phyloP scores from a whole-genome alignment of 768 basidiomycete genomes.

The Trametes coccinea region DNA sequence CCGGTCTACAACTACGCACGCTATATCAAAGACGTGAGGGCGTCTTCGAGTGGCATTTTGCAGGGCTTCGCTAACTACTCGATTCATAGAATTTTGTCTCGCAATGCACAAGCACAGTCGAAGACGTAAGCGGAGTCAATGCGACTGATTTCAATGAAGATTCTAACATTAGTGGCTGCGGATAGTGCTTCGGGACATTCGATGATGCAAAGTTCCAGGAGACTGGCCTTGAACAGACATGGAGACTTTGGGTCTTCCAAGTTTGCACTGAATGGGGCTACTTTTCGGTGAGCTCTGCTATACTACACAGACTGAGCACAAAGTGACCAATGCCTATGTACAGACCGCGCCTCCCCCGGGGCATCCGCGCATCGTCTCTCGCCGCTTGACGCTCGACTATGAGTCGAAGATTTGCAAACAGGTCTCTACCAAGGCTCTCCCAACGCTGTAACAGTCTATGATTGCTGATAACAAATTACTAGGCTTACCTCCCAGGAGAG shows the following conservation, averaged over 20 bases:
- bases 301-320: too few species aligned
- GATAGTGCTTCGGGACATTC: constrained; percentile 84
- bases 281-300: constrained; percentile 58
- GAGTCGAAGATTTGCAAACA: constrained; percentile 67
- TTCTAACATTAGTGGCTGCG: not conserved
- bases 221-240: constrained; percentile 64
- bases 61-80: not conserved
- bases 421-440: constrained; percentile 36
- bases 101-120: constrained; percentile 56
- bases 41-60: not conserved
- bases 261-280: constrained; percentile 97
- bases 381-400: constrained; percentile 71
- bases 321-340: not conserved
- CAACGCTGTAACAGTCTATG: too few species aligned
- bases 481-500: constrained; percentile 81
- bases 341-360: constrained; percentile 71
- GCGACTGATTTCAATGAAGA: too few species aligned
- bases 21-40: constrained; percentile 69
- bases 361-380: constrained; percentile 77
- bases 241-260: constrained; percentile 90
- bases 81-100: constrained; percentile 51
- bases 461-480: not conserved
- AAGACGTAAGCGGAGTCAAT: constrained; percentile 44
- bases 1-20: constrained; percentile 70
- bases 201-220: constrained; percentile 65